Percentiles rank a stretch among this genome's conserved stretches.
Conservation (phyloP, 73 alveolate species). For the Effrenium voratum region DNA sequence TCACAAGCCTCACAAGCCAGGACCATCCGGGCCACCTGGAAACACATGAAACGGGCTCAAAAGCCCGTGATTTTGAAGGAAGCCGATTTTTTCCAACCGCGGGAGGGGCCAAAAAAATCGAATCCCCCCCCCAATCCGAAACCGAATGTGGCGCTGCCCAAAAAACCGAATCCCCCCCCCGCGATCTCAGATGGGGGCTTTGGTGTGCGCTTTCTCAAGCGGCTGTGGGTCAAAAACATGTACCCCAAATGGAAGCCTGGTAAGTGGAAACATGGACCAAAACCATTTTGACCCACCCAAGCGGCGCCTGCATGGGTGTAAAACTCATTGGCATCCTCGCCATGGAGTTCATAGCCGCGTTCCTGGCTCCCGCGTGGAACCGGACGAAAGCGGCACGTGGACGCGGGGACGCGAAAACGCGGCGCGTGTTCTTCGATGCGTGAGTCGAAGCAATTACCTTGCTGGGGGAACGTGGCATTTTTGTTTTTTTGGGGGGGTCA, state of each 20-base stretch:
- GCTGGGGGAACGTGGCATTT: neutral
- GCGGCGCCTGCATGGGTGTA: constrained; percentile 71
- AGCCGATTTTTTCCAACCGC: too few species aligned
- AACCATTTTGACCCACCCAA: neutral
- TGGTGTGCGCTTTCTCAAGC: too few species aligned
- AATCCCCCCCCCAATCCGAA: too few species aligned
- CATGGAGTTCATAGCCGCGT: constrained; percentile 85
- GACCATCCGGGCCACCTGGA: too few species aligned
- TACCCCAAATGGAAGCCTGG: neutral
- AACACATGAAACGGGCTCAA: too few species aligned
- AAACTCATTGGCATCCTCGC: constrained; percentile 89
- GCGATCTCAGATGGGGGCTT: too few species aligned
- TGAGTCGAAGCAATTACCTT: neutral
- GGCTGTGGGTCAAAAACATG: too few species aligned
- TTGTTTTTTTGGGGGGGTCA: neutral
- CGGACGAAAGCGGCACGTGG: neutral
- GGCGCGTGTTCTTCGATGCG: neutral
- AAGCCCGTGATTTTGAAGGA: too few species aligned
- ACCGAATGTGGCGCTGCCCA: too few species aligned
- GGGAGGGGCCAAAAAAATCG: too few species aligned
- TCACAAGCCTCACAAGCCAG: too few species aligned
- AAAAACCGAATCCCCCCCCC: too few species aligned
- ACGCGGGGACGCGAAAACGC: neutral
- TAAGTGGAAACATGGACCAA: neutral
- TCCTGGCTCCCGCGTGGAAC: constrained; percentile 14